Evolutionary conservation across 2,329 filamentous ascomycete genomes (phyloP).

Genomic region (Epicoccum sorghinum): DNA sequence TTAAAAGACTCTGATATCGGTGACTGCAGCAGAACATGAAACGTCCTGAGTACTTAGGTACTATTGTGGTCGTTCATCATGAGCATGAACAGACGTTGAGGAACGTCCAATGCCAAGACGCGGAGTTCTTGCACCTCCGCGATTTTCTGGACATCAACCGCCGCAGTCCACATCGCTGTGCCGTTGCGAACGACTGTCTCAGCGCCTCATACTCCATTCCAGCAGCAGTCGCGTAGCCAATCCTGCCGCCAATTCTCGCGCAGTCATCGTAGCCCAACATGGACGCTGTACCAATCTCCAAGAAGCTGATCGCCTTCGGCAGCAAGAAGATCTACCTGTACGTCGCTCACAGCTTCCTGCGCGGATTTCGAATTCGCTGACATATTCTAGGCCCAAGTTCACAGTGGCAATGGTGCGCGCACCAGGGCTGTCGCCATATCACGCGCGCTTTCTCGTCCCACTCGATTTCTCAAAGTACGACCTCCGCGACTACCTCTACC

Average conservation of each 20-base stretch:
- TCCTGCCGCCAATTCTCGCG: neutral
- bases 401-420: constrained; percentile 79
- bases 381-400: constrained; percentile 72
- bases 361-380: constrained; percentile 11
- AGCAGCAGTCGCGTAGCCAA: neutral
- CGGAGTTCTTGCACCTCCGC: constrained; percentile 14
- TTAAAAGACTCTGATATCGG: too few species aligned
- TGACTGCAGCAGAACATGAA: too few species aligned
- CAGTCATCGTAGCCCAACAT: constrained; percentile 20
- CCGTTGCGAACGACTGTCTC: constrained; percentile 1
- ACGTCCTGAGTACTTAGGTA: too few species aligned
- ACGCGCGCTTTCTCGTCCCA: constrained; percentile 89
- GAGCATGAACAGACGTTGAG: neutral
- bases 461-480: constrained; percentile 96
- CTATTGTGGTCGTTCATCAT: too few species aligned
- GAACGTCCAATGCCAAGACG: constrained; percentile 5
- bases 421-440: constrained; percentile 73
- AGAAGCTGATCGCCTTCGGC: constrained; percentile 46
- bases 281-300: constrained; percentile 39
- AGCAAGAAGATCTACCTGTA: constrained; percentile 58
- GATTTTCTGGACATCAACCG: constrained; percentile 15
- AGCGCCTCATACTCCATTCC: neutral
- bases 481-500: constrained; percentile 89
- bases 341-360: constrained; percentile 15
- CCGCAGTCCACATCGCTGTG: constrained; percentile 9